These are phyloP conservation scores for Blastobotrys apis DNA, from an alignment of 1,139 yeast genomes.

Conservation along the genomic window DNA sequence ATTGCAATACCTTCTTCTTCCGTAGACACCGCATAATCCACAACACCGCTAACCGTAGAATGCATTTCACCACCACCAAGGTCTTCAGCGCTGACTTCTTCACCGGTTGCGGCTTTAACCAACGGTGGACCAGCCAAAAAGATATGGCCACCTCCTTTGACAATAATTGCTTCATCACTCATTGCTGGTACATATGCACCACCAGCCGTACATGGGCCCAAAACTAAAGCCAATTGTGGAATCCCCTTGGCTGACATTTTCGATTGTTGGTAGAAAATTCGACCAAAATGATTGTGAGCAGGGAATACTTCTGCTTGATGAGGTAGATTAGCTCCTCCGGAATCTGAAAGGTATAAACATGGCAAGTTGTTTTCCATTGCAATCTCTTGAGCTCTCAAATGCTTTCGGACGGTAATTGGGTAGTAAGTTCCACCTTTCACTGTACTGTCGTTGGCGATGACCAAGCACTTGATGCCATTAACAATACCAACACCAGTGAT, in stretches of 20 bases:
- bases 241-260: conserved; percentile 34
- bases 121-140: conserved; percentile 38
- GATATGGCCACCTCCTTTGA: conserved; percentile 35
- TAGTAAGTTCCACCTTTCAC: conserved; percentile 38
- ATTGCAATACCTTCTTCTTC: conserved; percentile 36
- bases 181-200: conserved; percentile 39
- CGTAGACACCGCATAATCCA: conserved; percentile 34
- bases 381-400: conserved; percentile 35
- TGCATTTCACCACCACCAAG: conserved; percentile 39
- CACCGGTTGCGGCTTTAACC: conserved; percentile 39
- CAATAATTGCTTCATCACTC: conserved; percentile 37
- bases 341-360: conserved; percentile 34
- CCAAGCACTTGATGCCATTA: conserved; percentile 32
- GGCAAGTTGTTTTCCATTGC: conserved; percentile 35
- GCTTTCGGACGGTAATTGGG: conserved; percentile 37
- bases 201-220: conserved; percentile 40
- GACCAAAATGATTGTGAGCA: conserved; percentile 37
- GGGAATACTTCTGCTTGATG: conserved; percentile 38
- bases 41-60: conserved; percentile 34
- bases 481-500: conserved; percentile 37
- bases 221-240: conserved; percentile 35
- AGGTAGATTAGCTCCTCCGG: conserved; percentile 39
- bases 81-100: conserved; percentile 35
- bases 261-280: conserved; percentile 36
- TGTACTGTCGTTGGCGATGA: conserved; percentile 36